A percentile compares a stretch with the other conserved stretches of the same genome.
These are phyloP conservation scores for Pythium insidiosum DNA, from an alignment of 352 stramenopile genomes.

Conservation along the genomic window DNA sequence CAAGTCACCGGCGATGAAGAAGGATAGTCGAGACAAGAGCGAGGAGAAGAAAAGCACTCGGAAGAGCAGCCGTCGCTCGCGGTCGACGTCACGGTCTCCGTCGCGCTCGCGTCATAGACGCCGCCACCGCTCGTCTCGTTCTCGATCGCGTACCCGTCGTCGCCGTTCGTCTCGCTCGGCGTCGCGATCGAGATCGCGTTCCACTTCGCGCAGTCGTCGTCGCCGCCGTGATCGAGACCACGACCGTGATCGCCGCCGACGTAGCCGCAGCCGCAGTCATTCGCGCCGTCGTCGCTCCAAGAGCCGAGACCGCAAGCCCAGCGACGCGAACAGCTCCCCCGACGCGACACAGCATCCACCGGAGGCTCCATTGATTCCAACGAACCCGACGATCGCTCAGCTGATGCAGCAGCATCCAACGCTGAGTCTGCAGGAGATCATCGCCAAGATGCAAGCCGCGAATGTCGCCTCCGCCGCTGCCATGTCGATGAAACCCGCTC, in stretches of 20 bases:
- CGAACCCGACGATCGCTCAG: constrained; percentile 76
- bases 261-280: constrained; percentile 38
- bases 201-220: constrained; percentile 30
- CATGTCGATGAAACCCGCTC: constrained; percentile 68
- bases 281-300: constrained; percentile 54
- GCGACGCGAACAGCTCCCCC: constrained; percentile 44
- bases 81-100: constrained; percentile 43
- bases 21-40: constrained; percentile 4
- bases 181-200: constrained; percentile 43
- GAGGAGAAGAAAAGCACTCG: constrained; percentile 8
- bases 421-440: constrained; percentile 85
- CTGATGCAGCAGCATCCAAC: constrained; percentile 87
- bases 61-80: constrained; percentile 46
- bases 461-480: constrained; percentile 68
- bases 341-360: constrained; percentile 31
- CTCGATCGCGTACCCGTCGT: constrained; percentile 32
- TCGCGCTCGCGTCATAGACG: constrained; percentile 41
- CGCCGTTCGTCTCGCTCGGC: constrained; percentile 47
- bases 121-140: constrained; percentile 19
- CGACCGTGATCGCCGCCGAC: constrained; percentile 33
- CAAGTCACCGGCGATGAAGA: constrained; percentile 7
- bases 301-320: constrained; percentile 37
- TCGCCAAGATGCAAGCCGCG: constrained; percentile 82
- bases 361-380: constrained; percentile 3
- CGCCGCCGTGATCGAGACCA: constrained; percentile 29